Base-by-base conservation (phyloP, 1,139 yeast genomes). In the Sugiyamaella sp. region DNA sequence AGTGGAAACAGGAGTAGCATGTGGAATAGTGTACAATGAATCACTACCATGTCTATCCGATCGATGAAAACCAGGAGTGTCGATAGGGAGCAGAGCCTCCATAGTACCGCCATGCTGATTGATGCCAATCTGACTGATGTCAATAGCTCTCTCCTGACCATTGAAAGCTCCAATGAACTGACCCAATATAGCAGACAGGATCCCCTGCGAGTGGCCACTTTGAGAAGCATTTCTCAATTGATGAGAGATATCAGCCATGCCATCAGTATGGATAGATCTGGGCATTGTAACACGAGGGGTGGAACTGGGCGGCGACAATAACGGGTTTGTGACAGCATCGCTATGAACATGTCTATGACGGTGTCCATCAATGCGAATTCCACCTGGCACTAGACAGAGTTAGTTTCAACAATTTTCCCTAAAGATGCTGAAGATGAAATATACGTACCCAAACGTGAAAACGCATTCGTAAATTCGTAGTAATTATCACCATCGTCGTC, bases 1-100 rank as follows among this genome's bases (percentile, higher is more conserved):
- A 0, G 91, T 83, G 0, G 89, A 79, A 58, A 80, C 80, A 43
- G 86, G 72, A 10, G 57, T 60, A 12, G 69, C 50, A 24, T 56
- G 52, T 8, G 51, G 59, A 20, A 63, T 49, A n/a, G 54, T 47
- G 14, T 58, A 44, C 38, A 63, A 51, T 2, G 62, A 60, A 49
- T 63, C 67, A n/a, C 57, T 59, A 17, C 57, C 14, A 19, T 25
- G 54, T 25, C 49, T 47, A 35, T 46, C 63, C 53, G 51, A 58
- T 59, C 57, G 46, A 21, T 51, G 51, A 29, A 52, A 46, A 22
- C 51, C 33, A n/a, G 47, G 16, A 8, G 41, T 38, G 12, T 53
- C 58, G n/a, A 29, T 35, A 4, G 54, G 56, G 14, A 56, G 24
- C 25, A 51, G 38, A 16, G 51, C 51, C 33, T 44, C 60, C 57